phyloP scores from a whole-genome alignment of 805 yeast species.

The Myxozyma melibiosi region DNA sequence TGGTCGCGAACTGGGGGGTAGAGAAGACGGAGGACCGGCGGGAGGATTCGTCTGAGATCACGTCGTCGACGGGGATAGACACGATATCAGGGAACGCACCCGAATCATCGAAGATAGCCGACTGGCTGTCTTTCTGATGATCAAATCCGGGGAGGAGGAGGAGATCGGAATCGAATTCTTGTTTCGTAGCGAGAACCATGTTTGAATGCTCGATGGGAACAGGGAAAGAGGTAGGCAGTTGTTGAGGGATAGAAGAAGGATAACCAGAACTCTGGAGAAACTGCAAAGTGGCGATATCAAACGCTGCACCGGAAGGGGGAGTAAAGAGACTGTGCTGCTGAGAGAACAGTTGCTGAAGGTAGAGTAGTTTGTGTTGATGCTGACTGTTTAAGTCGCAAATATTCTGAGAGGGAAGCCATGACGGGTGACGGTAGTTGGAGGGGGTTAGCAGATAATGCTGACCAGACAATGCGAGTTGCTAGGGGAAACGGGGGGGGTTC shows the following conservation, averaged over 20 bases:
- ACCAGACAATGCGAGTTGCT: conserved; percentile 32
- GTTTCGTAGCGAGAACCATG: conserved; percentile 22
- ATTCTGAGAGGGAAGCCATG: conserved; percentile 25
- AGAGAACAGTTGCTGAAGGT: not conserved
- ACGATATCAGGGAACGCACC: conserved; percentile 24
- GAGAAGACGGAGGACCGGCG: conserved; percentile 21
- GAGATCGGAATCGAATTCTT: conserved; percentile 14
- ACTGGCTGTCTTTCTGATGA: conserved; percentile 5
- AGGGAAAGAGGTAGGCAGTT: not conserved
- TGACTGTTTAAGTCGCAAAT: conserved; percentile 17
- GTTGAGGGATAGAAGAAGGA: not conserved
- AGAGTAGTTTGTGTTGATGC: conserved; percentile 1
- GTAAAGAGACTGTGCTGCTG: not conserved
- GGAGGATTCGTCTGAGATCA: conserved; percentile 17
- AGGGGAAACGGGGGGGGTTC: conserved; percentile 11
- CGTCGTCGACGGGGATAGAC: conserved; percentile 20
- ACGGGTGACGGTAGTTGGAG: conserved; percentile 15
- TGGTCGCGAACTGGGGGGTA: conserved; percentile 23
- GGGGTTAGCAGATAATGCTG: conserved; percentile 19
- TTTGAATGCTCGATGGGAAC: not conserved
- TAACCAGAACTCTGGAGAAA: conserved; percentile 3
- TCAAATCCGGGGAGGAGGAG: conserved; percentile 15
- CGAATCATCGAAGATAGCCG: conserved; percentile 11
- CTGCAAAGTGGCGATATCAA: not conserved
- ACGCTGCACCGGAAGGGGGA: conserved; percentile 6